A percentile compares a stretch with the other conserved stretches of the same genome.
These are phyloP conservation scores for Pleoardoris graminearum DNA, from an alignment of 2,329 filamentous ascomycete genomes.

Conservation along the genomic window DNA sequence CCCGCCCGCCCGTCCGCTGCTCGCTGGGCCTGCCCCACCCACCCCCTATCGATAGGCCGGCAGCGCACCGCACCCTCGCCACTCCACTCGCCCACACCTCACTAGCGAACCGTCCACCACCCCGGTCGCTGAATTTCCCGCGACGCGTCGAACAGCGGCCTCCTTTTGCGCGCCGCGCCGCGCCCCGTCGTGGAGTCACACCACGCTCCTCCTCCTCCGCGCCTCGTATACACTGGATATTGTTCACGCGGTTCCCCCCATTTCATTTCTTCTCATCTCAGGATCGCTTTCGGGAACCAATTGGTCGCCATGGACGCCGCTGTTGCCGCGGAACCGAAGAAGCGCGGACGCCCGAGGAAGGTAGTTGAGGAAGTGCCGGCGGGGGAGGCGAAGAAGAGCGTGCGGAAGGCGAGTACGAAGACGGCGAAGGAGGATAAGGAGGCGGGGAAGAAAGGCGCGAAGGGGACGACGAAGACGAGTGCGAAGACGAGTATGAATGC, in stretches of 20 bases:
- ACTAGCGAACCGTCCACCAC: conserved; percentile 5
- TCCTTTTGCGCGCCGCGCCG: conserved; percentile 16
- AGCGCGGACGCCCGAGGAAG: conserved; percentile 42
- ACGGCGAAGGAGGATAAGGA: conserved; percentile 19
- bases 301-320: conserved; percentile 8
- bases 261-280: too few relatives aligned
- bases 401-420: conserved; percentile 31
- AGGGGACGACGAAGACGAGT: conserved; percentile 16
- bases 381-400: conserved; percentile 23
- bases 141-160: conserved; percentile 15
- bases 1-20: too few relatives aligned
- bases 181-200: neutral
- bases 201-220: neutral
- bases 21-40: neutral
- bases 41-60: conserved; percentile 1
- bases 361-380: conserved; percentile 25
- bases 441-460: conserved; percentile 10
- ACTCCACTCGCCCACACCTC: neutral
- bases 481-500: conserved; percentile 20
- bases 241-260: too few relatives aligned
- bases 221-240: neutral
- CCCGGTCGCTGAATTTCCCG: conserved; percentile 20
- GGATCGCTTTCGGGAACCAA: too few relatives aligned
- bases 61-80: neutral
- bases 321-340: conserved; percentile 25